Evolutionary conservation across 495 filamentous ascomycete genomes (phyloP).

Genomic region (Talaromyces thailandensis): DNA sequence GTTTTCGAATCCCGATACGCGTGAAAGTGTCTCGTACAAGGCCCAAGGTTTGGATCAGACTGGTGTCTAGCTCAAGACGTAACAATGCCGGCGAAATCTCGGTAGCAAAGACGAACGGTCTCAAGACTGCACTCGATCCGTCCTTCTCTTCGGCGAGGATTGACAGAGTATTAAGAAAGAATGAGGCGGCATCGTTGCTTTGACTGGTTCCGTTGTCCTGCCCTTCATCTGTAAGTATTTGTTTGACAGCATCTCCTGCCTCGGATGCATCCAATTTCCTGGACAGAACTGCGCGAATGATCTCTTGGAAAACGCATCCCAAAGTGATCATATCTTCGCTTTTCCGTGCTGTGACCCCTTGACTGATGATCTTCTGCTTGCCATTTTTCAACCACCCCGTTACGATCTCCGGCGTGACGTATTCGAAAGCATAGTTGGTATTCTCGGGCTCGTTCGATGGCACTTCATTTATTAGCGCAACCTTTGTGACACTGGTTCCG

Average conservation of each 20-base stretch:
- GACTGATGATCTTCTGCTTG: constrained; percentile 34
- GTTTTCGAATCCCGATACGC: constrained; percentile 75
- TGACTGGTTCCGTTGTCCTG: constrained; percentile 27
- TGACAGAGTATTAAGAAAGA: constrained; percentile 77
- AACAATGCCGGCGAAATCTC: constrained; percentile 62
- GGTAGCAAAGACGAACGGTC: constrained; percentile 55
- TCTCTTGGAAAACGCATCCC: constrained; percentile 72
- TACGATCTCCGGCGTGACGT: constrained; percentile 40
- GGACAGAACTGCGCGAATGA: constrained; percentile 64
- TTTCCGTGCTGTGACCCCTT: constrained; percentile 42
- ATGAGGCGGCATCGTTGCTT: constrained; percentile 47
- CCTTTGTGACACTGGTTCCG: constrained; percentile 11
- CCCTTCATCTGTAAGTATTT: constrained; percentile 55
- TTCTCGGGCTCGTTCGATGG: background rate
- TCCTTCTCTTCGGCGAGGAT: constrained; percentile 65
- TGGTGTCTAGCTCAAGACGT: constrained; percentile 74
- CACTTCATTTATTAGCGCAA: constrained; percentile 12
- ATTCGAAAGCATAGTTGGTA: constrained; percentile 46
- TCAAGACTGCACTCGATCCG: constrained; percentile 34
- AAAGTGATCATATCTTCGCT: constrained; percentile 59
- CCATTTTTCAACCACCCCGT: constrained; percentile 42
- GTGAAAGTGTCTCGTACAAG: constrained; percentile 78
- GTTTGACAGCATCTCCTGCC: constrained; percentile 62
- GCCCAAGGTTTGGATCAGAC: constrained; percentile 61
- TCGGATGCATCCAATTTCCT: constrained; percentile 55